Conservation (phyloP, 148 eudicot species). For the Silene conica region DNA sequence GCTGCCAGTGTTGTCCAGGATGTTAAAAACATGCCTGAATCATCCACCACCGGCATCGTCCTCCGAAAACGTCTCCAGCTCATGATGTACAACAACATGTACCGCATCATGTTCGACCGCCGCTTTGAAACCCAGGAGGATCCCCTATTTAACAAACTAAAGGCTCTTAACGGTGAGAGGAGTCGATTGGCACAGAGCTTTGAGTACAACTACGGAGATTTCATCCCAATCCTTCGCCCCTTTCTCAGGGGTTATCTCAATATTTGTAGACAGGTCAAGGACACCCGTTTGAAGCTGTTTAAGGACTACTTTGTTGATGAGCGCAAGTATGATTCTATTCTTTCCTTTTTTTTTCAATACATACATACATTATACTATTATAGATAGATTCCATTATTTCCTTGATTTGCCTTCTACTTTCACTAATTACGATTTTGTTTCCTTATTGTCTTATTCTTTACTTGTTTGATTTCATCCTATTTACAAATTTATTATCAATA, state of each 20-base stretch:
- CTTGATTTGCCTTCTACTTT: too few species aligned
- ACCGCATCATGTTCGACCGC: conserved; percentile 59
- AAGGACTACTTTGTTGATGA: conserved; percentile 74
- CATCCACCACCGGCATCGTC: conserved; percentile 49
- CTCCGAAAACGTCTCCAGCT: conserved; percentile 53
- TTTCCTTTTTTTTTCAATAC: too few species aligned
- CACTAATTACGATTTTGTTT: too few species aligned
- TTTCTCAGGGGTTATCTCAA: conserved; percentile 68
- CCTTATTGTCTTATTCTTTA: too few species aligned
- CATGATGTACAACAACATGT: conserved; percentile 81
- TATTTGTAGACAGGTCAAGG: conserved; percentile 60
- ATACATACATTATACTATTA: too few species aligned
- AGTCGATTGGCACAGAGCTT: conserved; percentile 76
- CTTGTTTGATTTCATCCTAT: too few species aligned
- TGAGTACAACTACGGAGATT: conserved; percentile 80
- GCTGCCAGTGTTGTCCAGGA: conserved; percentile 58
- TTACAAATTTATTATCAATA: too few species aligned
- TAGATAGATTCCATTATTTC: too few species aligned
- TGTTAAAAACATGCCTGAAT: conserved; percentile 43
- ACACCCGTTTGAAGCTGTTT: conserved; percentile 58
- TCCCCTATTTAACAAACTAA: conserved; percentile 52
- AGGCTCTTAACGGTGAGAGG: conserved; percentile 69
- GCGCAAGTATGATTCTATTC: conserved; percentile 49
- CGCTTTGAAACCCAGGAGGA: conserved; percentile 64
- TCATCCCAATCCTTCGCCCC: conserved; percentile 69